Evolutionary conservation across 2,329 filamentous ascomycete species (phyloP).

Genomic region (Talaromyces sp.): DNA sequence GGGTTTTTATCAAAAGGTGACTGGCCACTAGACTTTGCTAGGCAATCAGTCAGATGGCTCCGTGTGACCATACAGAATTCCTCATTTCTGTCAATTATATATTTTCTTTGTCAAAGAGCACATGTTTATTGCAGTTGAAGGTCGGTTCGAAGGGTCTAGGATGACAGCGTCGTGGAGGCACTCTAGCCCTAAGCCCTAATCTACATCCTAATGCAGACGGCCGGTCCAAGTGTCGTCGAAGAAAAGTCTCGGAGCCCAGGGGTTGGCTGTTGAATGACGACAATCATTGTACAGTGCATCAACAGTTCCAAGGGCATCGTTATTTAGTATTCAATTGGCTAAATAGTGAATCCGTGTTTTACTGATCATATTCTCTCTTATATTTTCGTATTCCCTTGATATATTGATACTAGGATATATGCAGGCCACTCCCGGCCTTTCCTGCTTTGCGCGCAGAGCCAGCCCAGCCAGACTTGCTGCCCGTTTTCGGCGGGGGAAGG

Average conservation of each 20-base stretch:
- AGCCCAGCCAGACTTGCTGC: constrained; percentile 23
- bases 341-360: not conserved
- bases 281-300: not conserved
- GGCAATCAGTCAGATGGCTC: not conserved
- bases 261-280: not conserved
- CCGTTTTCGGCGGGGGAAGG: constrained; percentile 20
- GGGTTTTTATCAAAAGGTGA: not conserved
- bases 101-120: not conserved
- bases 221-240: not conserved
- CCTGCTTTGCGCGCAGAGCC: constrained; percentile 31
- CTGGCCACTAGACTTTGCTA: not conserved
- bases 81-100: not conserved
- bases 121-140: not conserved
- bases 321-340: not conserved
- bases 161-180: not conserved
- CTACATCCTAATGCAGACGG: not conserved
- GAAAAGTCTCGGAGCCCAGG: not conserved
- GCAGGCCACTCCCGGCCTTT: constrained; percentile 25
- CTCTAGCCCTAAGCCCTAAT: not conserved
- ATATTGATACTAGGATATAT: constrained; percentile 23
- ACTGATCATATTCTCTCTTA: not conserved
- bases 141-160: not conserved
- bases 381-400: not conserved
- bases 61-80: not conserved
- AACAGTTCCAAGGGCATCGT: not conserved